These are phyloP conservation scores for Wallemia ichthyophaga DNA, from an alignment of 1,284 basidiomycete genomes.

Conservation along the genomic window DNA sequence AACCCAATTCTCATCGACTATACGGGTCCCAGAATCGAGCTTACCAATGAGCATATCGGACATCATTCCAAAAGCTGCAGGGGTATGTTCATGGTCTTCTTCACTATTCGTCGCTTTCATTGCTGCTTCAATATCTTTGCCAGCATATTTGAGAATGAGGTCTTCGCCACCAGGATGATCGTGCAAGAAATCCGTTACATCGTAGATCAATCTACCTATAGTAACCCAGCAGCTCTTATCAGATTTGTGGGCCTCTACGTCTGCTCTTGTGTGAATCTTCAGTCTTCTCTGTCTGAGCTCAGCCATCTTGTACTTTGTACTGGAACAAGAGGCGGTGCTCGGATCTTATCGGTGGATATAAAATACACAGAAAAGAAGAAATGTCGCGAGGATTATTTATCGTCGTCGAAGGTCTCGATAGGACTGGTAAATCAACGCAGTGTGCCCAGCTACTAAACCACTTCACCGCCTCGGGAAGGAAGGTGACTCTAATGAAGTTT, in stretches of 20 bases:
- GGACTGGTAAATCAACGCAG: constrained; percentile 74
- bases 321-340: too few relatives aligned
- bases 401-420: constrained; percentile 75
- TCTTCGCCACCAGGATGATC: constrained; percentile 73
- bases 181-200: constrained; percentile 37
- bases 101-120: constrained; percentile 23
- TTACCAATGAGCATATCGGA: constrained; percentile 58
- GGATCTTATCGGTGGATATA: too few relatives aligned
- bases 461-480: constrained; percentile 15
- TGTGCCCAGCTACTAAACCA: constrained; percentile 28
- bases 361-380: background rate
- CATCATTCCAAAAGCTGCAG: constrained; percentile 71
- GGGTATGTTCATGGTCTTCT: constrained; percentile 73
- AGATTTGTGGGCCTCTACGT: constrained; percentile 30
- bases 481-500: constrained; percentile 36
- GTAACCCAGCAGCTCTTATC: constrained; percentile 40
- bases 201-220: constrained; percentile 40
- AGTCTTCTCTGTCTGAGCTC: background rate
- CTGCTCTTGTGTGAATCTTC: constrained; percentile 33
- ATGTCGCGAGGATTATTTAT: constrained; percentile 41
- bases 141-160: constrained; percentile 33
- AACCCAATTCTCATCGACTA: constrained; percentile 57
- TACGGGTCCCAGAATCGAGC: constrained; percentile 39
- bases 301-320: background rate
- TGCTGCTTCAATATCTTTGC: constrained; percentile 43